Evolutionary conservation across 2,329 filamentous ascomycete genomes (phyloP), one percentile per base, ranked within the genome.

Genomic region (Fusarium tuaranense): DNA sequence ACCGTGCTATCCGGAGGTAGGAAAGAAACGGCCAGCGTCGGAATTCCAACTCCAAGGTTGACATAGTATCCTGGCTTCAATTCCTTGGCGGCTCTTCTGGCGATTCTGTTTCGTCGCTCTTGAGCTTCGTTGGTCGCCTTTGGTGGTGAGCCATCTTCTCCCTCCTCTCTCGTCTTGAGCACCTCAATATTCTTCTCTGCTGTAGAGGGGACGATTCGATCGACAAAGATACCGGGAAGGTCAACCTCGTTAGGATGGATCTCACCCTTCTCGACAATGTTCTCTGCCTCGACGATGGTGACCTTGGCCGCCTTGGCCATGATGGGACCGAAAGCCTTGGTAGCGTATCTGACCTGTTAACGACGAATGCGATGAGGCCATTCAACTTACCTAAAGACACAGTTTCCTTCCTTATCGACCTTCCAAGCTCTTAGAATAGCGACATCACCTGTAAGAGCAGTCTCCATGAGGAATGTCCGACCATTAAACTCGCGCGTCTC

Each of bases 31-130:
- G 94, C 94, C n/a, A 97, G 87, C 16, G 94, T 97, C 0, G 94
- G 95, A 81, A 97, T 95, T n/a, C 94, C 92, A 68, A 96, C 93
- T 20, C 94, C 94, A 0, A 96, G 86, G 81, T 96, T 96, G 22
- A 94, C 93, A 80, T 95, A 95, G 85, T 87, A 94, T 14, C 94
- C 94, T 73, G 94, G 89, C 83, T 94, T 93, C 65, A 97, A 87
- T 83, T 97, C 95, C 83, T 93, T 92, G 0, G 94, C 93, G 0
- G 94, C 94, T 46, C 95, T 88, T 71, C 88, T 89, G 0, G 93
- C 94, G 78, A 97, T 97, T 55, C 92, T 89, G 76, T 93, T 88
- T 55, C 93, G 87, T 78, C 91, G 88, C 51, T 84, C 83, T 53
- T 88, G 87, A 10, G 87, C 86, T 3, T 84, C 84, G 14, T 83